Conservation (phyloP, 306 rosid genomes). For the Trifolium subterraneum region DNA sequence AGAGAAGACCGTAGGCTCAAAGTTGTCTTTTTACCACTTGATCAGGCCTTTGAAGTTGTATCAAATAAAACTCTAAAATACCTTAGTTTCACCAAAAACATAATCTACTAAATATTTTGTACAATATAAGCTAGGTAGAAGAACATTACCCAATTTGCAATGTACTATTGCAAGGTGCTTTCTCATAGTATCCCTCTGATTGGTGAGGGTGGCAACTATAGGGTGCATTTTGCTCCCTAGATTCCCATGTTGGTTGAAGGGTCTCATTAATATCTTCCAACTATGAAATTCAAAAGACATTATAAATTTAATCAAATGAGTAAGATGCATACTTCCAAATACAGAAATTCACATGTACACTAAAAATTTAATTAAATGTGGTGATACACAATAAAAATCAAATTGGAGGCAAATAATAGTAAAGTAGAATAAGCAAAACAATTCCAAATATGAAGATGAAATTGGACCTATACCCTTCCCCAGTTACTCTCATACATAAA, state of each 20-base stretch:
- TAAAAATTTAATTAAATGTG: background rate
- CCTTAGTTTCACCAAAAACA: too few relatives aligned
- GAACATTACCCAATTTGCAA: constrained; percentile 60
- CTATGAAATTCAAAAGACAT: constrained; percentile 44
- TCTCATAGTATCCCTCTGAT: constrained; percentile 51
- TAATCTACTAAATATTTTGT: background rate
- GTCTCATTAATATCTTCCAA: constrained; percentile 51
- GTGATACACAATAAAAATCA: background rate
- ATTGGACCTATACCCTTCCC: background rate
- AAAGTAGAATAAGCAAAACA: background rate
- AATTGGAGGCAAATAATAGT: too few relatives aligned
- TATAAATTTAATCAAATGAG: constrained; percentile 21
- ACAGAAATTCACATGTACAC: constrained; percentile 27
- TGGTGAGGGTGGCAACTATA: constrained; percentile 51
- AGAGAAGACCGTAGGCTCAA: too few relatives aligned
- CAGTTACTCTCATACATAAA: background rate
- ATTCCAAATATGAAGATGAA: background rate
- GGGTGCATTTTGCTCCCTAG: constrained; percentile 51
- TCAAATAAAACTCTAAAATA: too few relatives aligned
- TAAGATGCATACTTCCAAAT: constrained; percentile 46
- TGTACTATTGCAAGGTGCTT: constrained; percentile 48
- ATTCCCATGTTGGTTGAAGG: constrained; percentile 54
- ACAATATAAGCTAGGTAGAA: background rate
- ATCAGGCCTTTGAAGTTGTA: too few relatives aligned
- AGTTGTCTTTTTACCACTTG: too few relatives aligned